Conservation (phyloP, 768 basidiomycete genomes). For the Chlorophyllum brunneum region DNA sequence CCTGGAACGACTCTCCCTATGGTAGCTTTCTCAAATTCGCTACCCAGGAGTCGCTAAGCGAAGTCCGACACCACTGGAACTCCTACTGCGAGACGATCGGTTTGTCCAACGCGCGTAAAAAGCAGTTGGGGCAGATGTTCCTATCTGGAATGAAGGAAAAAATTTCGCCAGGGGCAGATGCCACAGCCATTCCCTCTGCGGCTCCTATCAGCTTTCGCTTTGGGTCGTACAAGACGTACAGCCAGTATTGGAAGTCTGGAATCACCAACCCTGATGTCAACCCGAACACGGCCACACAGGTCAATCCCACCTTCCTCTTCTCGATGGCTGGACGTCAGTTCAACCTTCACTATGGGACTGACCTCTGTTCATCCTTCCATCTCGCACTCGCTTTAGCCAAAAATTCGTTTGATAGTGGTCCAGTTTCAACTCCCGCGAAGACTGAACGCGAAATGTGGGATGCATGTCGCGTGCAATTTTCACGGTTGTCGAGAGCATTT, state of each 20-base stretch:
- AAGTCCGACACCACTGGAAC: conserved; percentile 38
- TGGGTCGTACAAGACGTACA: conserved; percentile 18
- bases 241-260: conserved; percentile 40
- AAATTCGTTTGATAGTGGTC: conserved; percentile 13
- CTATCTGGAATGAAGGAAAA: not conserved
- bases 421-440: conserved; percentile 7
- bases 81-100: conserved; percentile 28
- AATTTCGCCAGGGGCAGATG: not conserved
- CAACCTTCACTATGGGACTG: conserved; percentile 40
- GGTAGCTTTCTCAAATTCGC: conserved; percentile 33
- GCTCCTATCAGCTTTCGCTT: conserved; percentile 29
- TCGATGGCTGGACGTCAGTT: conserved; percentile 34
- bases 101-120: conserved; percentile 17
- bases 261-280: conserved; percentile 25
- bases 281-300: conserved; percentile 18
- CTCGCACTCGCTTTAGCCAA: conserved; percentile 27
- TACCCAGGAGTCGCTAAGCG: conserved; percentile 31
- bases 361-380: conserved; percentile 40
- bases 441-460: conserved; percentile 22
- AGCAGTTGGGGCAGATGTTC: conserved; percentile 17
- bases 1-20: conserved; percentile 40
- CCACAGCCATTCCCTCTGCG: conserved; percentile 26
- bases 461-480: conserved; percentile 31
- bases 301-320: conserved; percentile 47
- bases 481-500: conserved; percentile 28